Evolutionary conservation across 1,284 basidiomycete genomes (phyloP), one percentile per base, ranked within the genome.

Genomic region (Neotropicomus parvogracilis): DNA sequence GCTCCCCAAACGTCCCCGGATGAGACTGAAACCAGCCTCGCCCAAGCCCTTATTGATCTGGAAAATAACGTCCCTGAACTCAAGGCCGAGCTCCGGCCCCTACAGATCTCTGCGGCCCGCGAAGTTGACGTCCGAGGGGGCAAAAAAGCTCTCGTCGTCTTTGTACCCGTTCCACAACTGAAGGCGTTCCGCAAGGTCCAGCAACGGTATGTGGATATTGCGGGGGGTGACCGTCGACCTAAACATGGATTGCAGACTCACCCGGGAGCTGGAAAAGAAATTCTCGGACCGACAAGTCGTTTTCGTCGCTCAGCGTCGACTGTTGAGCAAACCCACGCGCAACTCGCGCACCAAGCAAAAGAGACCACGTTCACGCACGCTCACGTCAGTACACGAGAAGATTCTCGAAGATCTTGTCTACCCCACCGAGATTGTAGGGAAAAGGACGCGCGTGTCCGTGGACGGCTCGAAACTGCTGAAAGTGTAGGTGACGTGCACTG

Each of bases 171-270:
- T 52, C 94, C 95, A 62, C 92, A 95, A 76, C 73, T 97, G 74
- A 98, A 97, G 80, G 97, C 95, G 37, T 99, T 95, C 88, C 92
- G 91, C 80, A 99, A 97, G 78, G 81, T 99, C 64, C 97, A 99
- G 79, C 85, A 86, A 70, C 89, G 95, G 95, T 97, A 70, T 65
- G 88, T 75, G 46, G 28, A 26, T 29, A 13, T 32, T 40, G 31
- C 24, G 9, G 14, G 29, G 16, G 28, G 37, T 44, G 42, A 31
- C 37, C 40, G 17, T 14, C 36, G 31, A 46, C 31, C 35, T 56
- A 55, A 46, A 44, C 34, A 12, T n/a, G 40, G 20, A 35, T 46
- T 13, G n/a, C 10, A 98, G 95, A 72, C 87, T 99, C 68, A 97
- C 94, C 59, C 88, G 95, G 55, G 95, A 99, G 74, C 85, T 99